Evolutionary conservation across 805 yeast species (phyloP), one percentile per base, ranked within the genome.

Genomic region (Starmerella kuoi): DNA sequence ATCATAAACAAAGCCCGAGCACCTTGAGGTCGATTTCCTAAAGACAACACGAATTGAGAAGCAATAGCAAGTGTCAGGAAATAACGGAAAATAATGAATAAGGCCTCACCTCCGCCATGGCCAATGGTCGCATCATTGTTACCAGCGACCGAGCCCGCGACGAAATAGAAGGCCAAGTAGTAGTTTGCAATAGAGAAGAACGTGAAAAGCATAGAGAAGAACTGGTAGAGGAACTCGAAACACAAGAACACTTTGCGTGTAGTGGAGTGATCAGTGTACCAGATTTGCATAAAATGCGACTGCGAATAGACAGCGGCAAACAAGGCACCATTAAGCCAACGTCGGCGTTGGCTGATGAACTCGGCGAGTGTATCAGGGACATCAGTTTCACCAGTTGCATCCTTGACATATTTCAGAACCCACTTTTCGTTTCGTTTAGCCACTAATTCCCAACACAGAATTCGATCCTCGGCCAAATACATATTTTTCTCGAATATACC

Each of bases 1-100:
- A 71, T 62, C 55, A 83, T 68, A 62, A 86, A 91, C 38, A 88
- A 62, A 40, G 73, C 77, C 44, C 77, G 78, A 0, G 95, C 88
- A 26, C 98, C 98, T 54, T 91, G 97, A 2, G 99, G 99, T 55
- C 97, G 73, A 58, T 91, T 91, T 50, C 99, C 99, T 73, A 91
- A 81, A 0, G 96, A 86, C 28, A 87, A 81, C 51, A 91, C 79
- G 56, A 91, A 82, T 62, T 86, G 78, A n/a, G 93, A 75, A 11
- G 91, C 77, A 53, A 91, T 69, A 17, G 82, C 79, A 59, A 93
- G 77, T 41, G 86, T 71, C 55, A 88, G 76, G 47, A 85, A 63
- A 59, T 91, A 87, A 60, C 86, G 84, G 75, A 91, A 77, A 34
- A 87, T 69, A 38, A 86, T 79, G 61, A 87, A 88, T 22, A 84